Evolutionary conservation across 257 asterid species (phyloP), one percentile per base, ranked within the genome.

Genomic region (Fraxinus americana): DNA sequence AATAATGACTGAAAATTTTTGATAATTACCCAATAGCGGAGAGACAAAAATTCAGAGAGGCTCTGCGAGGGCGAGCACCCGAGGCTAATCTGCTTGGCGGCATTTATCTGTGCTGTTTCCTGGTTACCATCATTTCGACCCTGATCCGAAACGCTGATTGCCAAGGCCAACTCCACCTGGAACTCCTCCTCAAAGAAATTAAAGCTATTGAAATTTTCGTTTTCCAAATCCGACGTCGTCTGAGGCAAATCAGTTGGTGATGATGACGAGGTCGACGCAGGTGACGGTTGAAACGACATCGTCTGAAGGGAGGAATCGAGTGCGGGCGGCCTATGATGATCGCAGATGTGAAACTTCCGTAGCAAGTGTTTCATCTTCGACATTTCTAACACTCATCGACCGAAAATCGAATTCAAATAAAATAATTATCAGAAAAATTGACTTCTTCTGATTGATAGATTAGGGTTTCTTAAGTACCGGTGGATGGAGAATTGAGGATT

Each of bases 121-220:
- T 92, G 86, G 89, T 96, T 97, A 86, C 90, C 94, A 83, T 70
- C 38, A 19, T 39, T 84, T 34, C 77, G 89, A 48, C 83, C 86
- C 32, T 75, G 91, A 91, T 93, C 98, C 71, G 99, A 96, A 23
- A 91, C 98, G 87, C 99, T 96, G 85, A 96, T 93, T 79, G 98
- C 99, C 88, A 96, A 79, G 76, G 98, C 99, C 91, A 96, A 83
- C 80, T 96, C 97, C 80, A 96, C 89, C 88, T 96, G 97, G 79
- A 92, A 94, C 85, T 96, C 99, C 96, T 96, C 99, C 88, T 96
- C 98, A 54, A 93, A 82, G 89, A 85, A 92, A 86, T 84, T 88
- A 79, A 88, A 90, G 65, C 25, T 75, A n/a, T 19, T 70, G 39
- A 83, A 82, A 13, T 75, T 45, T 50, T 70, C 87, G 66, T 71